phyloP scores from a whole-genome alignment of 345 rosid genomes.

The Ailanthus altissimus region DNA sequence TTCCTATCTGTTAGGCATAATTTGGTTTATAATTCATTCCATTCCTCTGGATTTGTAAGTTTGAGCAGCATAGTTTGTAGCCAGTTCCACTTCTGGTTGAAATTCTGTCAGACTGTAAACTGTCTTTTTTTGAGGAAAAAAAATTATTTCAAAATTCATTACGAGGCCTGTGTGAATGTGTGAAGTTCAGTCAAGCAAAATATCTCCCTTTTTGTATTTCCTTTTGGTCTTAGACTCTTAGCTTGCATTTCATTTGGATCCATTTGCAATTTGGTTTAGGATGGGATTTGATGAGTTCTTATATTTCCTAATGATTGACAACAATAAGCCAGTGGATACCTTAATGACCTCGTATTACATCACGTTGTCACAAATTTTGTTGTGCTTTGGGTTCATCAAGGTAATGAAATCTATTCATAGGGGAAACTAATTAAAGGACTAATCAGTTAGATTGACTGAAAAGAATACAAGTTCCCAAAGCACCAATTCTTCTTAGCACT shows the following conservation, averaged over 20 bases:
- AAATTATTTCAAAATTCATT: background rate
- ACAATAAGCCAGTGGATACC: background rate
- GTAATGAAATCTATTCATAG: background rate
- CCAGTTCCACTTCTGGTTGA: background rate
- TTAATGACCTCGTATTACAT: background rate
- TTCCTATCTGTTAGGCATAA: background rate
- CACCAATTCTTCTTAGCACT: background rate
- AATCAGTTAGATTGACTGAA: background rate
- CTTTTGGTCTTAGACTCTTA: background rate
- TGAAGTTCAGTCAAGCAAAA: background rate
- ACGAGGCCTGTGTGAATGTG: background rate
- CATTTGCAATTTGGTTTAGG: background rate
- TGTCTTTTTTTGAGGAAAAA: background rate
- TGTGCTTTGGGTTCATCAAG: background rate
- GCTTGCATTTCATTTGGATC: background rate
- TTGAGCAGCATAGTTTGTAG: background rate
- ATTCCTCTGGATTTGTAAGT: background rate
- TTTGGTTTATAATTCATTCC: background rate
- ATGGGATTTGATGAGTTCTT: background rate
- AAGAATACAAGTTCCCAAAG: background rate
- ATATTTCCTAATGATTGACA: background rate
- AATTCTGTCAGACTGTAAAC: constrained; percentile 1
- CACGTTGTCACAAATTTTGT: background rate
- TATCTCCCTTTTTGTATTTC: background rate
- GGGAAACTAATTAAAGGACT: constrained; percentile 2